Base-by-base conservation (phyloP, 371 early-diverging fungal species). In the Rhizopus sp. region DNA sequence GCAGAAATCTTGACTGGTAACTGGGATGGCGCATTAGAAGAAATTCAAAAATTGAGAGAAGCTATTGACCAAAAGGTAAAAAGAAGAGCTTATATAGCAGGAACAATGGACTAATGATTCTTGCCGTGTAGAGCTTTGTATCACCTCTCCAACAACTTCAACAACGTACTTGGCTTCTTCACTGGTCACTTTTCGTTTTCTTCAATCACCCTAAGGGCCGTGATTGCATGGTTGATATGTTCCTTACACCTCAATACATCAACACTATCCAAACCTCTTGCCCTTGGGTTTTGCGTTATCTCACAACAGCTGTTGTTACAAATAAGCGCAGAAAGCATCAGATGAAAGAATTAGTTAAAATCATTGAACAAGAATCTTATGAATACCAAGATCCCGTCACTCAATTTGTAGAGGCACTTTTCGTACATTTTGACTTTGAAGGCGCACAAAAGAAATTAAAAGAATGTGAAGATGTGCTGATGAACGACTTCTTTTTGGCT, bases 161-260 rank as follows among this genome's bases (percentile, higher is more conserved):
- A 68, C 92, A 93, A 71, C 90, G 96, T 54, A 87, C 92, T 45
- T 94, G 93, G 92, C 78, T 96, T 57, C 85, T 97, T 68, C 96
- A 96, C 83, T 96, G 96, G 96, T 90, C 94, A 30, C 79, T 97
- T 60, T 96, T 95, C 71, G 93, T 97, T 34, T 94, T 94, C 81
- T 97, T 97, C 83, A 95, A 95, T 81, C 96, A 97, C 73, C 91
- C 94, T 50, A 89, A 91, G 73, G 96, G 97, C 32, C 91, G 93
- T 55, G 96, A 97, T 71, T 90, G 84, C 57, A 87, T 96, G 61
- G 82, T 94, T 49, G 97, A 97, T 68, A 83, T 95, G 69, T 93
- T 95, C 81, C 83, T 96, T 73, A 87, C 88, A 53, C 92, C 95
- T 50, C 85, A 86, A 60, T 97, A 94, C 79, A 86, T 96, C 79